Conservation (phyloP, 2,329 filamentous ascomycete genomes). For the Aphanocladium album region DNA sequence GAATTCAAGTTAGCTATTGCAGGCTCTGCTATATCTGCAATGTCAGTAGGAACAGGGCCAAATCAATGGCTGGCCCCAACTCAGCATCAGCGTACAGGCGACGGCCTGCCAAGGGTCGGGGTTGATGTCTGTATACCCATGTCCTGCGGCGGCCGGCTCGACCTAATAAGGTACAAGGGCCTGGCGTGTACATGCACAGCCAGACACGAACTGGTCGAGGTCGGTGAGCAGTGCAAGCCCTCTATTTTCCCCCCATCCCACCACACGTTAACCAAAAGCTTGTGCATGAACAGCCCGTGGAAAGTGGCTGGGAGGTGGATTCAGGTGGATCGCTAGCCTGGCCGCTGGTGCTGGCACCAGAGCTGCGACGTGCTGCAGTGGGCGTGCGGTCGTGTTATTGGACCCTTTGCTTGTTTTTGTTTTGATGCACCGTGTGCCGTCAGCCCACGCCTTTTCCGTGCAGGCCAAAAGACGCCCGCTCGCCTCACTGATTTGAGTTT, state of each 20-base stretch:
- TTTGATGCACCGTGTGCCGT: slow-evolving; percentile 1
- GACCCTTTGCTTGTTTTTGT: slow-evolving; percentile 10
- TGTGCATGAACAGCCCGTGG: slow-evolving; percentile 12
- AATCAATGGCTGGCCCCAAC: slow-evolving; percentile 1
- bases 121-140: slow-evolving; percentile 6
- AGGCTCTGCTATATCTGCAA: not conserved
- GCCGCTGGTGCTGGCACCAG: slow-evolving; percentile 3
- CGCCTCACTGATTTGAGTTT: slow-evolving; percentile 1
- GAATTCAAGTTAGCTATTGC: not conserved
- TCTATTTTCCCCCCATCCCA: not conserved
- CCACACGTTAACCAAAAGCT: slow-evolving; percentile 5
- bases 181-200: not conserved
- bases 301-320: slow-evolving; percentile 13
- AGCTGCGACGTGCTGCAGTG: not conserved
- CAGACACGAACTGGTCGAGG: slow-evolving; percentile 9
- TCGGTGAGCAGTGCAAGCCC: slow-evolving; percentile 8
- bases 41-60: not conserved
- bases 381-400: not conserved
- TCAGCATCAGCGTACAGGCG: not conserved
- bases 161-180: not conserved
- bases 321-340: slow-evolving; percentile 10
- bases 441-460: not conserved
- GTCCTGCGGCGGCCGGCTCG: slow-evolving; percentile 6
- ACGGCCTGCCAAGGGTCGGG: slow-evolving; percentile 2
- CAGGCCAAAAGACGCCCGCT: not conserved